A percentile compares a stretch with the other conserved stretches of the same genome.
These are phyloP conservation scores for Hypoxylon fuscum DNA, from an alignment of 495 filamentous ascomycete species.

Conservation along the genomic window DNA sequence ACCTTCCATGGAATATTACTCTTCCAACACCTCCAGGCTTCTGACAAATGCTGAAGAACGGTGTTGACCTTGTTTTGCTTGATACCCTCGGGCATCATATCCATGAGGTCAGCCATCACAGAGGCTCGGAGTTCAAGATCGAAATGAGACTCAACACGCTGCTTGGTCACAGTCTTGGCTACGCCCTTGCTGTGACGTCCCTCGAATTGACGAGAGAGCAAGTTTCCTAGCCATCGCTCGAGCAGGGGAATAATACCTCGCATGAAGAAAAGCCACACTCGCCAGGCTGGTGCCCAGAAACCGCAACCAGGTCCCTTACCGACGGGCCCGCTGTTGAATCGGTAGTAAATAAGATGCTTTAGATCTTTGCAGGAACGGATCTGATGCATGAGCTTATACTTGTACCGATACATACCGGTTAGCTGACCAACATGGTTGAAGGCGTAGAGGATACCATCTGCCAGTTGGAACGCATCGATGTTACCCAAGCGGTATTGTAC, in stretches of 20 bases:
- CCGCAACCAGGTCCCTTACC: conserved; percentile 98
- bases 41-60: conserved; percentile 94
- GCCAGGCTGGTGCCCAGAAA: conserved; percentile 99
- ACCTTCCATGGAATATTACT: conserved; percentile 99
- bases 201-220: conserved; percentile 97
- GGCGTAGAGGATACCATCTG: conserved; percentile 97
- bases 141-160: conserved; percentile 98
- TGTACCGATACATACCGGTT: conserved; percentile 99
- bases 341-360: conserved; percentile 99
- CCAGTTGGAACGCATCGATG: conserved; percentile 98
- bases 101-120: conserved; percentile 98
- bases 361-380: conserved; percentile 99
- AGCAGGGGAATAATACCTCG: conserved; percentile 96
- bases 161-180: conserved; percentile 98
- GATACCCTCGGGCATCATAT: conserved; percentile 99
- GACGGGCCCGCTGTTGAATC: conserved; percentile 97
- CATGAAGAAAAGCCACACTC: conserved; percentile 99
- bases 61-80: conserved; percentile 99
- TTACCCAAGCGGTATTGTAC: conserved; percentile 98
- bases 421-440: conserved; percentile 99
- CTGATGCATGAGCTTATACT: conserved; percentile 99
- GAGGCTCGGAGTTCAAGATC: conserved; percentile 97
- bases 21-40: conserved; percentile 99
- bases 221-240: conserved; percentile 96
- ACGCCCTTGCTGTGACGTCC: conserved; percentile 99